Percentiles rank a stretch among this genome's conserved stretches.
Conservation (phyloP, 345 rosid species). For the Lumnitzera littorea region DNA sequence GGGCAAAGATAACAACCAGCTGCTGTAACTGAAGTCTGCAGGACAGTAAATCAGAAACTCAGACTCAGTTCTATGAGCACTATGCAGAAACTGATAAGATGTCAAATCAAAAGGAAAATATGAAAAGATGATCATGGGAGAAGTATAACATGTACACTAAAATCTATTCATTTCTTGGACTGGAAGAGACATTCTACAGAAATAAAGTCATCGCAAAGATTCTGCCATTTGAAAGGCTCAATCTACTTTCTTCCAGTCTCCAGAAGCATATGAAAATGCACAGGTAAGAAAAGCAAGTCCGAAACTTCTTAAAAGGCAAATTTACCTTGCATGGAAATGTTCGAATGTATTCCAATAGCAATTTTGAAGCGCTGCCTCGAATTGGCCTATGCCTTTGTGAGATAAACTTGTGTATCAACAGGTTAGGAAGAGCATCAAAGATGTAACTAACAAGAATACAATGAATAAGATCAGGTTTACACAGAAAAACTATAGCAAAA, state of each 20-base stretch:
- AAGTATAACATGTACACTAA: no score
- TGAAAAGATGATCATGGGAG: no score
- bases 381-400: slow-evolving; percentile 87
- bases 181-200: no score
- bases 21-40: slow-evolving; percentile 79
- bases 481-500: neutral
- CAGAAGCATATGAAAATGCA: neutral
- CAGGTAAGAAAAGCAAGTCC: neutral
- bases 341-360: slow-evolving; percentile 59
- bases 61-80: neutral
- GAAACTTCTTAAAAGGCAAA: neutral
- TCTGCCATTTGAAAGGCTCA: neutral
- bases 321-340: slow-evolving; percentile 73
- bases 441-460: neutral
- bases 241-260: no score
- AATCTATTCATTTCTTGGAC: no score
- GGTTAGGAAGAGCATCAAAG: slow-evolving; percentile 9
- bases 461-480: neutral
- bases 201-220: no score
- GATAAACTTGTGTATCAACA: slow-evolving; percentile 45
- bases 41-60: slow-evolving; percentile 1
- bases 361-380: slow-evolving; percentile 65
- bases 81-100: no score
- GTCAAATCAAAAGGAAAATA: no score
- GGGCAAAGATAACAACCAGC: slow-evolving; percentile 95